These are phyloP conservation scores for Kodamaea sagamina DNA, from an alignment of 805 yeast genomes.

Conservation along the genomic window DNA sequence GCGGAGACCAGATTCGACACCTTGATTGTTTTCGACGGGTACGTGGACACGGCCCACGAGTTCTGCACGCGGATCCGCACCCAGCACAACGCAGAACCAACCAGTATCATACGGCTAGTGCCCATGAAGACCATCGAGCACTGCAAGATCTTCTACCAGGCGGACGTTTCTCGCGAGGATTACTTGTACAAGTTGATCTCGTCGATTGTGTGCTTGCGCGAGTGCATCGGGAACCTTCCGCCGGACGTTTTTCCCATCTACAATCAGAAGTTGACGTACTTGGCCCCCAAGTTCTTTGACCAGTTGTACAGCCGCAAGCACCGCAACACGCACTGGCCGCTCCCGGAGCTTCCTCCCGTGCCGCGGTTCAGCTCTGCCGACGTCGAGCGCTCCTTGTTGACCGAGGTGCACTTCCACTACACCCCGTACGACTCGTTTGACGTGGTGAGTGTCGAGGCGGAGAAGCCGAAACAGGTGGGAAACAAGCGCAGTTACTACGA, in stretches of 20 bases:
- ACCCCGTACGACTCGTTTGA: constrained; percentile 52
- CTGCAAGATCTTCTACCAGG: constrained; percentile 53
- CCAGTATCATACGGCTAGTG: constrained; percentile 68
- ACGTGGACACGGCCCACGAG: constrained; percentile 46
- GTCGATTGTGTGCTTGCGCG: constrained; percentile 79
- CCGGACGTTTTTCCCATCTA: constrained; percentile 77
- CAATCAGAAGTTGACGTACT: constrained; percentile 60
- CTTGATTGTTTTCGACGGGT: constrained; percentile 63
- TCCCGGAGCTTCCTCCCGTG: constrained; percentile 70
- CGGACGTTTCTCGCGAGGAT: constrained; percentile 25
- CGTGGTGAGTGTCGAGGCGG: constrained; percentile 29
- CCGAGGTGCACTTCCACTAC: constrained; percentile 69
- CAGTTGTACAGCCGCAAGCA: constrained; percentile 22
- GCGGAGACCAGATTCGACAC: constrained; percentile 50
- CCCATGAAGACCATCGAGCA: constrained; percentile 86
- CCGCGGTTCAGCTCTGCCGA: constrained; percentile 67
- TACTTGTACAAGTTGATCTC: constrained; percentile 72
- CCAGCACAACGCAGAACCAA: constrained; percentile 32
- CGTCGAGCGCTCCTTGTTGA: constrained; percentile 74
- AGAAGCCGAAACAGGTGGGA: constrained; percentile 12
- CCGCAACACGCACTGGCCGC: constrained; percentile 58
- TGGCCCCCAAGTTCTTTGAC: constrained; percentile 59
- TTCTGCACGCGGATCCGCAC: constrained; percentile 29
- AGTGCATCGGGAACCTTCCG: constrained; percentile 78
- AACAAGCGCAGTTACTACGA: constrained; percentile 51